phyloP scores from a whole-genome alignment of 2,329 filamentous ascomycete species.

The Xylaria multiplex region DNA sequence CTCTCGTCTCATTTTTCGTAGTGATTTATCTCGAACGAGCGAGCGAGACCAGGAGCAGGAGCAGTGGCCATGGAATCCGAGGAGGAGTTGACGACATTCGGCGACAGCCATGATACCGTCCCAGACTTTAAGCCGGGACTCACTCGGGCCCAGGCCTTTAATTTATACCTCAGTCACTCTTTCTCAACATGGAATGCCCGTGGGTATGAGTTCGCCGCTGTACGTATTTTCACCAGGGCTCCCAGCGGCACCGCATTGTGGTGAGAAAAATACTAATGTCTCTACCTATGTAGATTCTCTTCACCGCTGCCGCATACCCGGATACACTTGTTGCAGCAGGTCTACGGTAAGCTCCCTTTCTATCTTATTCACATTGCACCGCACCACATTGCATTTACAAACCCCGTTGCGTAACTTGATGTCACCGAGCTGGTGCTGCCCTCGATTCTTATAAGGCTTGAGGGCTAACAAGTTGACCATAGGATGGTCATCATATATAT shows the following conservation, averaged over 20 bases:
- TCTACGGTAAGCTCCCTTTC: slow-evolving; percentile 48
- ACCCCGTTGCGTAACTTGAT: background rate
- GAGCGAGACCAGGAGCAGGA: background rate
- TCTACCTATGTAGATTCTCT: slow-evolving; percentile 56
- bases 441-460: background rate
- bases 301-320: slow-evolving; percentile 61
- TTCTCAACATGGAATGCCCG: slow-evolving; percentile 68
- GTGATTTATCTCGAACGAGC: background rate
- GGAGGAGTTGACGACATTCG: slow-evolving; percentile 16
- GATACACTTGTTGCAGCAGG: slow-evolving; percentile 55
- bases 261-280: slow-evolving; percentile 4
- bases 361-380: background rate
- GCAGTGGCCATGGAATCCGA: slow-evolving; percentile 30
- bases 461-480: slow-evolving; percentile 17
- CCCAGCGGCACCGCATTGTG: no score
- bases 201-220: slow-evolving; percentile 65
- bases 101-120: background rate
- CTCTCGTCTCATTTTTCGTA: background rate
- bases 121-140: slow-evolving; percentile 36
- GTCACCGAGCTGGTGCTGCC: background rate
- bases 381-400: background rate
- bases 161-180: slow-evolving; percentile 63
- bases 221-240: slow-evolving; percentile 47
- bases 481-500: slow-evolving; percentile 51
- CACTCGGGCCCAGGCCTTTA: slow-evolving; percentile 50